Evolutionary conservation across 805 yeast genomes (phyloP).

Genomic region (Metschnikowia hibisci): DNA sequence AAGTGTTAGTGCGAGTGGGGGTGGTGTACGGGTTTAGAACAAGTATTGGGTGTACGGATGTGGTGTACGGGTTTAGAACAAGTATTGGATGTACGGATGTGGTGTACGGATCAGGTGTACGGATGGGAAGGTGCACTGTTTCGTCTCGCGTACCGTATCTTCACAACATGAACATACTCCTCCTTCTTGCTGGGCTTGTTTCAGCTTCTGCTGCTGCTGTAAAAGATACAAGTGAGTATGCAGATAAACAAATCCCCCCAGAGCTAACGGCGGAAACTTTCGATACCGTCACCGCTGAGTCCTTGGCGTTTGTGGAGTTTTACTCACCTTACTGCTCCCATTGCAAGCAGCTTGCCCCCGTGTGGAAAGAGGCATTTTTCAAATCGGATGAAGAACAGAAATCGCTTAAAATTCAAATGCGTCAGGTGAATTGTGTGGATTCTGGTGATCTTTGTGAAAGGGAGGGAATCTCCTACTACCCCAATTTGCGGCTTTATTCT

Average conservation of each 20-base stretch:
- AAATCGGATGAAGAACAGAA: constrained; percentile 44
- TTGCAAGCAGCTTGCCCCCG: constrained; percentile 75
- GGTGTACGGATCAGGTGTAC: too few relatives aligned
- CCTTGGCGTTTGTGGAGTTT: constrained; percentile 77
- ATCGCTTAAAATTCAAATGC: constrained; percentile 48
- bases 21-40: background rate
- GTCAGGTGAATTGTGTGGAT: constrained; percentile 81
- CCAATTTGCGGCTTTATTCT: constrained; percentile 66
- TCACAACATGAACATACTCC: background rate
- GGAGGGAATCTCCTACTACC: constrained; percentile 64
- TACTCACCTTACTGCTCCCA: constrained; percentile 88
- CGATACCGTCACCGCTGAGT: constrained; percentile 44
- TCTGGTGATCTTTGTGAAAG: constrained; percentile 80
- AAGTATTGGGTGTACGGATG: background rate
- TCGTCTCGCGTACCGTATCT: background rate
- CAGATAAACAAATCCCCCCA: constrained; percentile 39
- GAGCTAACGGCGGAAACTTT: constrained; percentile 50
- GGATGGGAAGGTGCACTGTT: background rate
- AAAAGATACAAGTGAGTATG: constrained; percentile 1
- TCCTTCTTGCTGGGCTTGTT: background rate
- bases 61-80: background rate
- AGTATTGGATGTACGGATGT: background rate
- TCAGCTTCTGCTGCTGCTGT: background rate
- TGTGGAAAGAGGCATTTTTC: constrained; percentile 68
- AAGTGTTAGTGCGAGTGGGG: background rate